These are phyloP conservation scores for Penicillium sp. DNA, from an alignment of 2,329 filamentous ascomycete genomes.

Conservation along the genomic window DNA sequence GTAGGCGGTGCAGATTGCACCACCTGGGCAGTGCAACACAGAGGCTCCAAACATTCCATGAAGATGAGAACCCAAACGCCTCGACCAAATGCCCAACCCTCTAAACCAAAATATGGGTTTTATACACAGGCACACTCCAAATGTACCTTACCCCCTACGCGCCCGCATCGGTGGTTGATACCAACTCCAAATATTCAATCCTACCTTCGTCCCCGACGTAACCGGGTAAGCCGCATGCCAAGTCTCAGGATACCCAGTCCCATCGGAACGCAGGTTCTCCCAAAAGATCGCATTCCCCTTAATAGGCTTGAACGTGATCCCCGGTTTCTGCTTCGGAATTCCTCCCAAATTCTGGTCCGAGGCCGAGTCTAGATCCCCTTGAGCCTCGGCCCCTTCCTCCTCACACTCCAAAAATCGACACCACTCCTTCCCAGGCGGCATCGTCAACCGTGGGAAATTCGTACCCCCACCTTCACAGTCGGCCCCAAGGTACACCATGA, in stretches of 20 bases:
- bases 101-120: neutral
- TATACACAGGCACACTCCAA: neutral
- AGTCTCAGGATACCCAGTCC: constrained; percentile 58
- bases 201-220: constrained; percentile 57
- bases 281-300: constrained; percentile 63
- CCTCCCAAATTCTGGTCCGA: constrained; percentile 5
- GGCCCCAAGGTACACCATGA: constrained; percentile 62
- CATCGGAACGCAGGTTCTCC: constrained; percentile 60
- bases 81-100: neutral
- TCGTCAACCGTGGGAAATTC: constrained; percentile 57
- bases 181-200: constrained; percentile 67
- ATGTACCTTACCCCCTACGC: neutral
- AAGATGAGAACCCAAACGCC: neutral
- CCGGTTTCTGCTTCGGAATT: constrained; percentile 29
- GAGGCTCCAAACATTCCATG: neutral
- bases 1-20: neutral
- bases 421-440: constrained; percentile 51
- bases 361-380: no score
- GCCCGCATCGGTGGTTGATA: constrained; percentile 45
- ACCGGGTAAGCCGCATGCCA: constrained; percentile 65
- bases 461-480: constrained; percentile 61
- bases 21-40: neutral
- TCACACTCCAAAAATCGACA: constrained; percentile 60
- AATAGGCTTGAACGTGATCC: constrained; percentile 60
- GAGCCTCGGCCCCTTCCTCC: constrained; percentile 20